Evolutionary conservation across 2,329 filamentous ascomycete genomes (phyloP).

Genomic region (Paecilomyces variotii): DNA sequence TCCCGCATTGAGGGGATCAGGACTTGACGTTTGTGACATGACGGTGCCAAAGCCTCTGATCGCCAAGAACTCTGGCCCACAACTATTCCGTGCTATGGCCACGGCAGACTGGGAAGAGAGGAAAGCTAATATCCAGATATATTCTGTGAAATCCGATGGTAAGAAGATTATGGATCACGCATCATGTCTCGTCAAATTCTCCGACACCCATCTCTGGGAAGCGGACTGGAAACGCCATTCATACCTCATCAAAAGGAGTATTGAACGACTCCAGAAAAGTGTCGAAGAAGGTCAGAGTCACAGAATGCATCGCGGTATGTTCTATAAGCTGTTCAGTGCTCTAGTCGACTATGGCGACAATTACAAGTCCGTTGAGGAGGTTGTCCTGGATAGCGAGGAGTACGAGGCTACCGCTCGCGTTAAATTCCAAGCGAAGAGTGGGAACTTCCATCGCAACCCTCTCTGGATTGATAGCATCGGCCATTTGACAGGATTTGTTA

Average conservation of each 20-base stretch:
- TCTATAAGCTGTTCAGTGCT: conserved; percentile 64
- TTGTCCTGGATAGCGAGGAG: conserved; percentile 48
- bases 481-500: conserved; percentile 53
- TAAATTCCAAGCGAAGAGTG: conserved; percentile 47
- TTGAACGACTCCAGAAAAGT: conserved; percentile 51
- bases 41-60: conserved; percentile 50
- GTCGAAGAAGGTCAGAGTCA: conserved; percentile 60
- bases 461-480: conserved; percentile 53
- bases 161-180: conserved; percentile 32
- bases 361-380: conserved; percentile 52
- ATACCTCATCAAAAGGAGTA: conserved; percentile 60
- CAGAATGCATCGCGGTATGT: conserved; percentile 65
- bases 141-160: conserved; percentile 29
- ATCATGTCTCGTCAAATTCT: conserved; percentile 26
- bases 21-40: conserved; percentile 28
- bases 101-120: conserved; percentile 27
- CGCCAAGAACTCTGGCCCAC: conserved; percentile 25
- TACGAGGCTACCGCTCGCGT: conserved; percentile 49
- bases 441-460: conserved; percentile 51
- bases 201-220: conserved; percentile 17
- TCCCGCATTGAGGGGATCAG: conserved; percentile 20
- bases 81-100: conserved; percentile 30
- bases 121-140: conserved; percentile 23
- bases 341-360: conserved; percentile 50
- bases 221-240: conserved; percentile 26